Evolutionary conservation across 192 early-diverging fungal genomes (phyloP), one percentile per base, ranked within the genome.

Genomic region (Rhizoclosmatium sp.): DNA sequence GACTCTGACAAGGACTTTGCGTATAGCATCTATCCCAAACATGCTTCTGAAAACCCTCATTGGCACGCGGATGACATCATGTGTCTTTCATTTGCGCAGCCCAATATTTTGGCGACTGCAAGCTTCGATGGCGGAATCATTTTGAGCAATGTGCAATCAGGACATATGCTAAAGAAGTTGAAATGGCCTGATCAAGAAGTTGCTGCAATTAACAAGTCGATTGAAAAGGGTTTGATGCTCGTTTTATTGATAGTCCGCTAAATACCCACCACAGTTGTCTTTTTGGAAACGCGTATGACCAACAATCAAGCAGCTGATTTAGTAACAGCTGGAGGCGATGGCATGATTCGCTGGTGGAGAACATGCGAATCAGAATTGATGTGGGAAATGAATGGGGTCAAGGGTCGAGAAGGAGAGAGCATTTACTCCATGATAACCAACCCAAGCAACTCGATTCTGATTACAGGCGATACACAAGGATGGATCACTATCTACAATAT

Each of bases 31-130:
- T 86, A 70, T 64, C 85, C 88, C 46, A 49, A 81, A 46, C 2
- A 82, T 82, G 62, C 23, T 40, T 69, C 76, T 48, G 31, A 79
- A 60, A 54, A 59, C 48, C 65, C 74, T 47, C 47, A 61, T 14
- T 81, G 82, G 76, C 89, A 87, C 56, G 49, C 61, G 2, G 89
- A 90, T 64, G 89, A 90, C 76, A 84, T 90, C 47, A 71, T 88
- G 47, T 74, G 82, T 21, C 75, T 90, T 69, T 85, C 80, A 14
- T 90, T 88, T 75, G 80, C 66, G 47, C 66, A 74, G 47, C 87
- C 87, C 12, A 82, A 85, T 62, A 54, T 82, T 46, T 65, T 90
- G 39, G 86, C 80, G 4, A 89, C 85, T 48, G 79, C 65, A 4
- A 82, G 82, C 61, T 85, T 78, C 61, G 82, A 89, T 76, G 88